A percentile compares a stretch with the other conserved stretches of the same genome.
Conservation (phyloP, 805 yeast genomes). For the Wickerhamomyces alni region DNA sequence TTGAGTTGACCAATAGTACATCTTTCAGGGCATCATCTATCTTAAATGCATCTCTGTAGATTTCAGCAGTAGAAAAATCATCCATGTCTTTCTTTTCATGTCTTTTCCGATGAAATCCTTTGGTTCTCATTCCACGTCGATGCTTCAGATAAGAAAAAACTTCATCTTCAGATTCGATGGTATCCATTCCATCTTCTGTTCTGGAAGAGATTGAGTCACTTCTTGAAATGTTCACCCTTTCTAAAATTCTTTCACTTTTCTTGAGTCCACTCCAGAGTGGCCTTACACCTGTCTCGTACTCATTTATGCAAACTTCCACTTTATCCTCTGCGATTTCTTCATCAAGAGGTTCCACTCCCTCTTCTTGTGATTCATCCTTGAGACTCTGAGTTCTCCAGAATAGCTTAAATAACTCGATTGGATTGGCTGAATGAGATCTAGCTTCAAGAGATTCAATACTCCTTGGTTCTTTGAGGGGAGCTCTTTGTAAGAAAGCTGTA, state of each 20-base stretch:
- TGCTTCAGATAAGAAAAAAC: neutral
- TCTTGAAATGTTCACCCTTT: neutral
- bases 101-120: neutral
- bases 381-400: neutral
- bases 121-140: neutral
- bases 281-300: no score
- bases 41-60: neutral
- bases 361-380: neutral
- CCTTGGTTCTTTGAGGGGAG: neutral
- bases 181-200: neutral
- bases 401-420: neutral
- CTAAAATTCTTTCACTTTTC: no score
- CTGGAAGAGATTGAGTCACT: neutral
- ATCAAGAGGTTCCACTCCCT: neutral
- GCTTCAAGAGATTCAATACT: no score
- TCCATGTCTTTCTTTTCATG: slow-evolving; percentile 1
- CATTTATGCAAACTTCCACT: neutral
- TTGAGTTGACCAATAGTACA: neutral
- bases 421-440: neutral
- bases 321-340: neutral
- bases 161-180: neutral
- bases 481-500: neutral
- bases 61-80: neutral
- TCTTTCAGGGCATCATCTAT: neutral
- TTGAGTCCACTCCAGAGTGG: no score